Base-by-base conservation (phyloP, 169 alveolate species). In the Eimeria maxima region DNA sequence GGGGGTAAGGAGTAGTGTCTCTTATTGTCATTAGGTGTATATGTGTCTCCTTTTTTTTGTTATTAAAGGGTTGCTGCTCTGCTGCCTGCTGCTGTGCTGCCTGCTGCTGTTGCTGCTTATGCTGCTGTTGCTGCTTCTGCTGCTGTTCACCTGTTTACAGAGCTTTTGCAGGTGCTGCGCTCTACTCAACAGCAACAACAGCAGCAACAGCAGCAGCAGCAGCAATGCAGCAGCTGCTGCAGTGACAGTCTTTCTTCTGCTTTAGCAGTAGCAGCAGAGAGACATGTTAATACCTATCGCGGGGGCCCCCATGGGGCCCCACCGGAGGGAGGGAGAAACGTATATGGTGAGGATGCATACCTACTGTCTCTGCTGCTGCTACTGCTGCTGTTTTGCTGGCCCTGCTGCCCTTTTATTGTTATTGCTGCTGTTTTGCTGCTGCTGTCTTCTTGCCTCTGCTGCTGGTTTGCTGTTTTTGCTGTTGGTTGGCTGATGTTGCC, bases 131-230 rank as follows among this genome's bases (percentile, higher is more conserved):
- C 38, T 65, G 76, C 76, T 65, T 10, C 63, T 53, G 63, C 74
- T 29, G 55, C 47, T 29, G 84, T 2, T 22, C 4, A 2, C 53
- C 84, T 73, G 47, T 73, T 38, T 44, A 42, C 65, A 78, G 89
- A 78, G 89, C 47, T 78, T 42, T 38, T 78, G 3, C 29, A 47
- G 42, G 89, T 78, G 89, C 42, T 78, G 22, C 84, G 84, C 84
- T 10, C 27, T 11, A 24, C 38, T 53, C 84, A 53, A 16, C 63
- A 53, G 63, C 63, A 53, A 53, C 22, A 53, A 16, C 63, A 53
- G 63, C 45, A 73, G 76, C 63, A 53, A 16, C 63, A 53, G 18
- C 22, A 53, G 63, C 42, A 65, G 76, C 76, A 22, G n/a, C 38
- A 65, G 76, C 76, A 65, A 8, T 27, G 33, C 14, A 38, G 67